Evolutionary conservation across 2,329 filamentous ascomycete species (phyloP).

Genomic region (Leptodontidium sp.): DNA sequence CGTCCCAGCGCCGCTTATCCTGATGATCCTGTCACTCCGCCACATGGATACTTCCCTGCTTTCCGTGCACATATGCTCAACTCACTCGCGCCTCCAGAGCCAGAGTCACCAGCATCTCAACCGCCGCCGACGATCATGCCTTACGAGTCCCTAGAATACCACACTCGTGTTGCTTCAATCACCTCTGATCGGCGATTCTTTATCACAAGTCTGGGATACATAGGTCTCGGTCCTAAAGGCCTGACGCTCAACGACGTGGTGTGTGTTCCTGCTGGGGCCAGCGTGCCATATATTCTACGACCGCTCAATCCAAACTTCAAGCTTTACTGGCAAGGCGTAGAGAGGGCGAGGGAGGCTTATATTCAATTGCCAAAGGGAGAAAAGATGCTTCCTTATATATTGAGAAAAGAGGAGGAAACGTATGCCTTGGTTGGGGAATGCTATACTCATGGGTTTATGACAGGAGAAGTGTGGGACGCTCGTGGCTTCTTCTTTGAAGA

Average conservation of each 20-base stretch:
- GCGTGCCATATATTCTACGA: slow-evolving; percentile 4
- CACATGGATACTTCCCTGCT: neutral
- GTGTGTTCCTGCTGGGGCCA: slow-evolving; percentile 1
- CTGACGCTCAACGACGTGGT: neutral
- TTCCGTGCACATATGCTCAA: slow-evolving; percentile 7
- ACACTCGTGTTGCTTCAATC: neutral
- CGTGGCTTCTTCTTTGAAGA: slow-evolving; percentile 1
- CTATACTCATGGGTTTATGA: slow-evolving; percentile 13
- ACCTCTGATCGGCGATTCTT: neutral
- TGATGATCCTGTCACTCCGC: neutral
- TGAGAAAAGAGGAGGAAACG: neutral
- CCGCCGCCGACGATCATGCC: neutral
- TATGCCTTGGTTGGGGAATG: slow-evolving; percentile 3
- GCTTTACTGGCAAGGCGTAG: slow-evolving; percentile 1
- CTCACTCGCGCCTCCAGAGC: neutral
- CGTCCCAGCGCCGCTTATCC: neutral
- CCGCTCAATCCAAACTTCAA: neutral
- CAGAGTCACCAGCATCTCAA: neutral
- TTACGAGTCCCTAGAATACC: neutral
- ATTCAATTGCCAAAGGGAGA: neutral
- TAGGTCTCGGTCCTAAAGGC: neutral
- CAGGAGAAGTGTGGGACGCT: neutral
- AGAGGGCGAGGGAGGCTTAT: neutral
- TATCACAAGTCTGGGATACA: slow-evolving; percentile 1
- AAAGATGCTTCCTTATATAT: neutral